Conservation (phyloP, 1,284 basidiomycete species). For the Trichosporon sp. region DNA sequence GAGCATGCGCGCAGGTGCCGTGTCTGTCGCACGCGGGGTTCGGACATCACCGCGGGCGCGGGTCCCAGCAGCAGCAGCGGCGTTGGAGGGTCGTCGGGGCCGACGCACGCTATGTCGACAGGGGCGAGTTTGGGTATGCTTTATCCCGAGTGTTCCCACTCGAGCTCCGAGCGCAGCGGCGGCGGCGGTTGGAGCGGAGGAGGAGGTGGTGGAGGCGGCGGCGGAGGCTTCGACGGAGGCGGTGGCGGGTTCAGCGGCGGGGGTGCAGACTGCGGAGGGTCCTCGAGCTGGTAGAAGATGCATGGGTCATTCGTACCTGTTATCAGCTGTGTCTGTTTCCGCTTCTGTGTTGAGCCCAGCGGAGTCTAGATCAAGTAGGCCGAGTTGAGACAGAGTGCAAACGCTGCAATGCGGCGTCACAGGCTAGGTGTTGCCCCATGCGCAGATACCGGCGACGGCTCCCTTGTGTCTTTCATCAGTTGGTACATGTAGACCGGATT, state of each 20-base stretch:
- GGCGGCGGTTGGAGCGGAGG: neutral
- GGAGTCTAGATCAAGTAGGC: no score
- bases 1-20: neutral
- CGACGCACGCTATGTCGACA: neutral
- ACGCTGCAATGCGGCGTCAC: no score
- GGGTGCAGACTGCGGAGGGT: neutral
- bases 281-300: neutral
- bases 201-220: neutral
- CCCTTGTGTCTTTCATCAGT: no score
- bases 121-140: neutral
- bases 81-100: neutral
- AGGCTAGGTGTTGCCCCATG: no score
- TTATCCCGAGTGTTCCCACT: neutral
- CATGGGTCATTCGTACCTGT: neutral
- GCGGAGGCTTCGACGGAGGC: neutral
- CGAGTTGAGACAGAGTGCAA: no score
- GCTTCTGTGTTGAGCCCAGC: no score
- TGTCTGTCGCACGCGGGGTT: neutral
- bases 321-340: no score
- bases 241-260: neutral
- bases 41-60: neutral
- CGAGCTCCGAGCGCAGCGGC: neutral
- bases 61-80: neutral
- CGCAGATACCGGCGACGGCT: no score
- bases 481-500: no score